Conservation (phyloP, 139 green algal species). For the Pycnococcus provasolii region DNA sequence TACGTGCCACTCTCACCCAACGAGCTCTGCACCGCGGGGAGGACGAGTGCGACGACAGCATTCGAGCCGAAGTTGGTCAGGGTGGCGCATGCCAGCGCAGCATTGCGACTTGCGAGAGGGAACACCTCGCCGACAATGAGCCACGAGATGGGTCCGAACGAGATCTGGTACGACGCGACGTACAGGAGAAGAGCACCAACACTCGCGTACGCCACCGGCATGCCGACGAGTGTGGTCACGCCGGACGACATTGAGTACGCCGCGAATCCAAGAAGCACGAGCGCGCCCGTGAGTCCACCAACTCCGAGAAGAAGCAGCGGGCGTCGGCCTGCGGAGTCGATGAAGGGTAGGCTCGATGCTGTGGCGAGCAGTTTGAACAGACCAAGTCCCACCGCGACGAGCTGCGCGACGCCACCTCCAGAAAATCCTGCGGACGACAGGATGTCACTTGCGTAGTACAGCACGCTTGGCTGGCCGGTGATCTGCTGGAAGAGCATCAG, state of each 20-base stretch:
- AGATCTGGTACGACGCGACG: slow-evolving; percentile 76
- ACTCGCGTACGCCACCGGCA: slow-evolving; percentile 36
- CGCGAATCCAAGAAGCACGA: slow-evolving; percentile 40
- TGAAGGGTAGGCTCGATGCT: no score
- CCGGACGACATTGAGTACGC: not conserved
- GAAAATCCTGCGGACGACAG: slow-evolving; percentile 4
- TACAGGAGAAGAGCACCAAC: slow-evolving; percentile 73
- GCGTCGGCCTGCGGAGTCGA: slow-evolving; percentile 62
- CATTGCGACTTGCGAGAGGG: slow-evolving; percentile 54
- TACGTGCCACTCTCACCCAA: slow-evolving; percentile 60
- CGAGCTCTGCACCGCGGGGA: slow-evolving; percentile 40
- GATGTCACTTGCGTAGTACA: slow-evolving; percentile 74
- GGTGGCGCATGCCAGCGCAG: slow-evolving; percentile 69
- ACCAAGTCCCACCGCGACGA: slow-evolving; percentile 57
- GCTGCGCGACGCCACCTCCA: not conserved
- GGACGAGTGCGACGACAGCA: slow-evolving; percentile 51
- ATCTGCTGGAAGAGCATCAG: slow-evolving; percentile 80
- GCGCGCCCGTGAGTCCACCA: slow-evolving; percentile 44
- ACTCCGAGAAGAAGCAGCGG: slow-evolving; percentile 76
- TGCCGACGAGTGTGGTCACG: not conserved
- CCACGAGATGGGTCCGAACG: slow-evolving; percentile 86
- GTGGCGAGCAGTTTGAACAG: slow-evolving; percentile 86
- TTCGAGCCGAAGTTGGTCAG: slow-evolving; percentile 84
- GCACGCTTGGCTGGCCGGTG: slow-evolving; percentile 80
- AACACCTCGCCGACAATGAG: slow-evolving; percentile 81